Conservation (phyloP, 192 early-diverging fungal species). For the Backusella parvicylindrica region DNA sequence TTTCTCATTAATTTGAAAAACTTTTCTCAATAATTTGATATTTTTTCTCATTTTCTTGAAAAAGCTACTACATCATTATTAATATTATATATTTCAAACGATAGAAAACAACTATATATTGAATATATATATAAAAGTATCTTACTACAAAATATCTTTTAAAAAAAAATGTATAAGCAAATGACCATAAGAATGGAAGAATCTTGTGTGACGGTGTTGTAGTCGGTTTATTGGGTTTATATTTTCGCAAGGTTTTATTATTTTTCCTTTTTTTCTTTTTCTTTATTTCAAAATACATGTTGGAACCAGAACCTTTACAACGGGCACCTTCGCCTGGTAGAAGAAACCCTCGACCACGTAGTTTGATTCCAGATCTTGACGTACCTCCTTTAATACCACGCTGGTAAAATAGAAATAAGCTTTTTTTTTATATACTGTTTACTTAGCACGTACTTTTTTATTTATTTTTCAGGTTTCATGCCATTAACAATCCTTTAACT, state of each 20-base stretch:
- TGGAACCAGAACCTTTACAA: slow-evolving; percentile 2
- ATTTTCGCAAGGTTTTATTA: background rate
- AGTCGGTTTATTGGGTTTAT: background rate
- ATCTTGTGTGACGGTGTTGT: background rate
- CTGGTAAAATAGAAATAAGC: slow-evolving; percentile 4
- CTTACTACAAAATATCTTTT: no score
- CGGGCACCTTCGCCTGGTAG: background rate
- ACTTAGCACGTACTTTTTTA: no score
- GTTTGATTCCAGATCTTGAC: slow-evolving; percentile 24
- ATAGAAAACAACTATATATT: no score
- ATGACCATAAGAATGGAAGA: background rate
- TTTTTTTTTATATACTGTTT: background rate
- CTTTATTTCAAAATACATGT: background rate
- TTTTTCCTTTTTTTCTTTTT: background rate
- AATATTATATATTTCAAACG: no score
- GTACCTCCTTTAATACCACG: slow-evolving; percentile 20
- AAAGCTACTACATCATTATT: no score
- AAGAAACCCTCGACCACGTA: slow-evolving; percentile 16
- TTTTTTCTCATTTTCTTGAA: no score
- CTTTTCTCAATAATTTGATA: no score
- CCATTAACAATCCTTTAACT: slow-evolving; percentile 37
- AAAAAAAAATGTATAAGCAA: no score
- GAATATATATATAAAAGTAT: no score
- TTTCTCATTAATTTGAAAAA: no score
- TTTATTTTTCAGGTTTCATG: slow-evolving; percentile 41